Evolutionary conservation across 2,329 filamentous ascomycete species (phyloP).

Genomic region (Fusarium compactum): DNA sequence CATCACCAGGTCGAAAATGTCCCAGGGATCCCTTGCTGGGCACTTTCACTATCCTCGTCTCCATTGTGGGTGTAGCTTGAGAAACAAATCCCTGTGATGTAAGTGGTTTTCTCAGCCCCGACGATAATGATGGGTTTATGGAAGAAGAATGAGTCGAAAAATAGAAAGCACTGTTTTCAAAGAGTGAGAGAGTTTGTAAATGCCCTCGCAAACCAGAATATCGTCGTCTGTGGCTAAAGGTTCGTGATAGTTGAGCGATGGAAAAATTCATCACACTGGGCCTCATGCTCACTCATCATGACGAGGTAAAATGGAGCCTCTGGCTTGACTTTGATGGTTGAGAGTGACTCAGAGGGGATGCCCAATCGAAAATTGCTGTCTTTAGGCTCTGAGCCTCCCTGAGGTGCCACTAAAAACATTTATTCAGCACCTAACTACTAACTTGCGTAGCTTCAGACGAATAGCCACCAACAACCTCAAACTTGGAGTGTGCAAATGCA

Average conservation of each 20-base stretch:
- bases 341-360: slow-evolving; percentile 41
- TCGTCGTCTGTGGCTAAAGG: slow-evolving; percentile 20
- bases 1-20: slow-evolving; percentile 48
- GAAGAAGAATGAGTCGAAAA: slow-evolving; percentile 13
- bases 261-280: slow-evolving; percentile 46
- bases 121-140: neutral
- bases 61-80: slow-evolving; percentile 48
- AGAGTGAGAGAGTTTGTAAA: neutral
- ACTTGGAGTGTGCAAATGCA: neutral
- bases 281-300: slow-evolving; percentile 47
- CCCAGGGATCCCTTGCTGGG: slow-evolving; percentile 51
- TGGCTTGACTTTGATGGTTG: slow-evolving; percentile 36
- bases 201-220: slow-evolving; percentile 13
- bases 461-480: neutral
- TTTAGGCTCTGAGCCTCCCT: slow-evolving; percentile 27
- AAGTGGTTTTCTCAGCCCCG: slow-evolving; percentile 41
- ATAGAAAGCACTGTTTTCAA: neutral
- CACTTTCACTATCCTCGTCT: slow-evolving; percentile 57
- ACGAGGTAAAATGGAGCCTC: slow-evolving; percentile 41
- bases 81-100: slow-evolving; percentile 40
- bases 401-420: slow-evolving; percentile 25
- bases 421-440: slow-evolving; percentile 16
- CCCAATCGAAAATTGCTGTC: slow-evolving; percentile 25
- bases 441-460: neutral
- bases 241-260: slow-evolving; percentile 41